A percentile compares a stretch with the other conserved stretches of the same genome.
These are phyloP conservation scores for Copromyces sp. DNA, from an alignment of 495 filamentous ascomycete species.

Conservation along the genomic window DNA sequence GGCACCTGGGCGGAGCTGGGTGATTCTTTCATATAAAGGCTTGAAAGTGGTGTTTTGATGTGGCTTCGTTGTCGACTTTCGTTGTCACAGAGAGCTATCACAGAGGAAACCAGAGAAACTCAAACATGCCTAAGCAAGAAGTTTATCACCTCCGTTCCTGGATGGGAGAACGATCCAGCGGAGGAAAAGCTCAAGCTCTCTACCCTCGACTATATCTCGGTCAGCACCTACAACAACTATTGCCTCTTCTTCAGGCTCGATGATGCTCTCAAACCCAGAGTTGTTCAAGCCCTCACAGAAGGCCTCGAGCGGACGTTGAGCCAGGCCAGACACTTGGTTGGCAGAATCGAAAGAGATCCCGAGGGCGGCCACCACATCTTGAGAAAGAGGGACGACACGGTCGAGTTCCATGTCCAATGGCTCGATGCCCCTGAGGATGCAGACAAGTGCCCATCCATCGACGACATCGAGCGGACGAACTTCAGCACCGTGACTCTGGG, in stretches of 20 bases:
- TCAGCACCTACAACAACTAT: conserved; percentile 25
- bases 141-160: conserved; percentile 16
- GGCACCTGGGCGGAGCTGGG: background rate
- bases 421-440: conserved; percentile 21
- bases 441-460: conserved; percentile 21
- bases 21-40: background rate
- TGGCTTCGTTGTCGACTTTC: background rate
- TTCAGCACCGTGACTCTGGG: conserved; percentile 21
- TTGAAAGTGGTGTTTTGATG: background rate
- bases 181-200: conserved; percentile 19
- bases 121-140: conserved; percentile 13
- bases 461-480: conserved; percentile 22
- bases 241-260: conserved; percentile 31
- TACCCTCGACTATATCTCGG: conserved; percentile 25
- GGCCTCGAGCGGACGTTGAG: conserved; percentile 33
- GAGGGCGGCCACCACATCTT: conserved; percentile 26
- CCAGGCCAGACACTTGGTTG: conserved; percentile 32
- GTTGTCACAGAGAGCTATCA: background rate
- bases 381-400: conserved; percentile 33
- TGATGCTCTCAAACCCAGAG: conserved; percentile 20
- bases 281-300: conserved; percentile 18
- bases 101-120: background rate
- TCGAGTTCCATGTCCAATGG: conserved; percentile 32
- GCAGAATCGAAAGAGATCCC: conserved; percentile 31
- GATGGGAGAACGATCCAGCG: conserved; percentile 19